phyloP scores from a whole-genome alignment of 768 basidiomycete genomes.

The Postia placenta region DNA sequence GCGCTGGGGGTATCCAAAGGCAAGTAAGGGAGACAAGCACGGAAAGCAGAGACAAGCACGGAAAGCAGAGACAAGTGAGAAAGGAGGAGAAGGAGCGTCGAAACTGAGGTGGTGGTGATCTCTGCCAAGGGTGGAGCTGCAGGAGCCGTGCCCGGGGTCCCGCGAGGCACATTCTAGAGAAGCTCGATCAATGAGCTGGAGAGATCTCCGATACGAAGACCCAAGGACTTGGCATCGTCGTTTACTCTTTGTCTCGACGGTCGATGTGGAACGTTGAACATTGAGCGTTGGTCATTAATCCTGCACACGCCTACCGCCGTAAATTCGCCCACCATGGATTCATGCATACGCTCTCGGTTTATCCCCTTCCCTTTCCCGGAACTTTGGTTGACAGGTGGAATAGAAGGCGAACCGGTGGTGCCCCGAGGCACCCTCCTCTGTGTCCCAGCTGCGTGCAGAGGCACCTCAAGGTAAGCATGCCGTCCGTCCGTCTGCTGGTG shows the following conservation, averaged over 20 bases:
- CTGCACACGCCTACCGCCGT: background rate
- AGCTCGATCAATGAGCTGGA: no score
- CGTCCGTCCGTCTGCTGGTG: background rate
- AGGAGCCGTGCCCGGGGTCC: no score
- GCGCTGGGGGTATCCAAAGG: background rate
- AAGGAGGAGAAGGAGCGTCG: background rate
- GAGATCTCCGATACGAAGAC: no score
- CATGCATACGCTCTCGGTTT: no score
- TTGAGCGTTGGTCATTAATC: background rate
- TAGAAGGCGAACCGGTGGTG: no score
- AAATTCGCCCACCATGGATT: background rate
- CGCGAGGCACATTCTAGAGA: no score
- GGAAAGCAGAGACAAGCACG: background rate
- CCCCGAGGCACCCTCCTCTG: no score
- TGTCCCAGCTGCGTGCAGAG: background rate
- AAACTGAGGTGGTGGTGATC: background rate
- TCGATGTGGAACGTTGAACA: background rate
- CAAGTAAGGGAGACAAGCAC: background rate
- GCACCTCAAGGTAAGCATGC: background rate
- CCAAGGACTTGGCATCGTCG: no score
- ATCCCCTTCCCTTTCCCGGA: no score
- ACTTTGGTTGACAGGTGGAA: background rate
- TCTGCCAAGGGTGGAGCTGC: no score
- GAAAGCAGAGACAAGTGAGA: background rate
- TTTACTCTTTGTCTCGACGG: no score